phyloP scores from a whole-genome alignment of 176 grass and related monocot genomes.

The Pontederia crassipes region DNA sequence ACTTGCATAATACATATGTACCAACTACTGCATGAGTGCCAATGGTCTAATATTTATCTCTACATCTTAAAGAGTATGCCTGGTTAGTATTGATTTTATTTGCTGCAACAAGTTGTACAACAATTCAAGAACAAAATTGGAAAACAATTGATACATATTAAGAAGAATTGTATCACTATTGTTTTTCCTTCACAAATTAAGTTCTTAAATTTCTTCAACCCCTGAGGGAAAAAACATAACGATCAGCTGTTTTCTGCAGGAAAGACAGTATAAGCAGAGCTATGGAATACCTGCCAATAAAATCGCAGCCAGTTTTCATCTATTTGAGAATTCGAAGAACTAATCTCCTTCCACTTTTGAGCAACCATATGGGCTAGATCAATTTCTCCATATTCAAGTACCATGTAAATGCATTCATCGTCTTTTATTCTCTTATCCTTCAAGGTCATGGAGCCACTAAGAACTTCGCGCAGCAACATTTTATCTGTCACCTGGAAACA shows the following conservation, averaged over 20 bases:
- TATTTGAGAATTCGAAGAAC: slow-evolving; percentile 34
- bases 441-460: slow-evolving; percentile 15
- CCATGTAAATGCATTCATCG: slow-evolving; percentile 89
- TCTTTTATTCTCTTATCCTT: slow-evolving; percentile 76
- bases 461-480: slow-evolving; percentile 53
- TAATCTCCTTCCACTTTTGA: slow-evolving; percentile 71
- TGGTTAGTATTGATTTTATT: too few relatives aligned
- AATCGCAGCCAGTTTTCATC: slow-evolving; percentile 98
- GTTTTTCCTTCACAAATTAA: background rate
- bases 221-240: background rate
- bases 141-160: too few relatives aligned
- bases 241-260: too few relatives aligned
- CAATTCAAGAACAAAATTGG: too few relatives aligned
- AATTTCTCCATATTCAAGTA: slow-evolving; percentile 95
- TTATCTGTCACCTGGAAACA: slow-evolving; percentile 81
- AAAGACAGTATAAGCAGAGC: slow-evolving; percentile 1
- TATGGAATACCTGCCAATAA: slow-evolving; percentile 83
- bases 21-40: too few relatives aligned
- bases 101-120: too few relatives aligned
- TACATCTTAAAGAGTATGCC: too few relatives aligned
- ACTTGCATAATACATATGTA: too few relatives aligned
- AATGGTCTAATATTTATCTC: too few relatives aligned
- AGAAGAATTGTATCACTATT: too few relatives aligned
- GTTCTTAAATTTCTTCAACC: background rate
- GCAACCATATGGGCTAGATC: slow-evolving; percentile 91